Evolutionary conservation across 495 filamentous ascomycete genomes (phyloP).

Genomic region (Hyaloscypha finlandica): DNA sequence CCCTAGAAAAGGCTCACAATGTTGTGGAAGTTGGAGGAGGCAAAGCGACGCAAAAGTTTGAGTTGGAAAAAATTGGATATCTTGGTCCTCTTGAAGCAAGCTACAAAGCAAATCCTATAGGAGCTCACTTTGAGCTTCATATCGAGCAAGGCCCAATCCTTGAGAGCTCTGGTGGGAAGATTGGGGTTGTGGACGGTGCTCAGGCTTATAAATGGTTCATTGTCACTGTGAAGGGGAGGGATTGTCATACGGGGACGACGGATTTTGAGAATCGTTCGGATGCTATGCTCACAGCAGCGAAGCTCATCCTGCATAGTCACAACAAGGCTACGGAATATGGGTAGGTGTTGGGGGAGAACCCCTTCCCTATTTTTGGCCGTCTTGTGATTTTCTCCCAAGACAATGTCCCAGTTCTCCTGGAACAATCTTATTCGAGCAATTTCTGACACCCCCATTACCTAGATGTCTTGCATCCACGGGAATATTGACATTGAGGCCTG

Average conservation of each 20-base stretch:
- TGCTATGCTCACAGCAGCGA: conserved; percentile 66
- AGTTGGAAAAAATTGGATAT: conserved; percentile 71
- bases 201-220: conserved; percentile 73
- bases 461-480: conserved; percentile 69
- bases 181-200: conserved; percentile 73
- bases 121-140: conserved; percentile 81
- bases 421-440: too few species aligned
- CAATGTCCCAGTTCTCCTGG: too few species aligned
- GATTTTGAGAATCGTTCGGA: conserved; percentile 61
- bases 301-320: conserved; percentile 68
- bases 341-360: too few species aligned
- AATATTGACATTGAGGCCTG: conserved; percentile 65
- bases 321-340: conserved; percentile 55
- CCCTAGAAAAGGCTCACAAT: conserved; percentile 62
- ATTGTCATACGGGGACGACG: conserved; percentile 78
- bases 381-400: too few species aligned
- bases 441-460: too few species aligned
- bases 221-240: conserved; percentile 63
- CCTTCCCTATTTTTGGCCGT: too few species aligned
- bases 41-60: conserved; percentile 63
- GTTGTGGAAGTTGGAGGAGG: conserved; percentile 55
- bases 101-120: conserved; percentile 66
- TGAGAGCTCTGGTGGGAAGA: conserved; percentile 57
- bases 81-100: conserved; percentile 59
- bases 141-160: conserved; percentile 72